A percentile compares a stretch with the other conserved stretches of the same genome.
phyloP scores from a whole-genome alignment of 1,284 basidiomycete genomes.

The Inonotus hispidus region DNA sequence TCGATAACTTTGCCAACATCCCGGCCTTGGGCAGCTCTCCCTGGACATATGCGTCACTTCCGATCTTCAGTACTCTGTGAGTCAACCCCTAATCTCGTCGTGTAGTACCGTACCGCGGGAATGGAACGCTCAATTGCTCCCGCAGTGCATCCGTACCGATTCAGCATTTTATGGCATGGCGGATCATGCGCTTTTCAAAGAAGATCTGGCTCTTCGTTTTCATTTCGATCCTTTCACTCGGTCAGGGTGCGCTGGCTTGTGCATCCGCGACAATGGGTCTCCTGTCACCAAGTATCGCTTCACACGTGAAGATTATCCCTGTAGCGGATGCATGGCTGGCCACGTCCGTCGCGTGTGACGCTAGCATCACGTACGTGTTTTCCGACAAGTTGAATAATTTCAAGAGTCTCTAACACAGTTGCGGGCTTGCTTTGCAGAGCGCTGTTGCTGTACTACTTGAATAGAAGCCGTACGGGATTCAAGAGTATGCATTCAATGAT shows the following conservation, averaged over 20 bases:
- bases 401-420: not conserved
- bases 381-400: not conserved
- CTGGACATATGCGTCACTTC: constrained; percentile 32
- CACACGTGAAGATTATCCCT: constrained; percentile 20
- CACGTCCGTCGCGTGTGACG: constrained; percentile 19
- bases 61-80: constrained; percentile 25
- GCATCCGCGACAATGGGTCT: constrained; percentile 20
- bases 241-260: constrained; percentile 23
- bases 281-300: constrained; percentile 21
- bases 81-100: not conserved
- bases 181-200: constrained; percentile 28
- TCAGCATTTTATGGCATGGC: constrained; percentile 31
- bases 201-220: constrained; percentile 24
- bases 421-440: not conserved
- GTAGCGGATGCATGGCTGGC: constrained; percentile 23
- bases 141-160: constrained; percentile 31
- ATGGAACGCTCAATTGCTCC: not conserved
- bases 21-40: constrained; percentile 23
- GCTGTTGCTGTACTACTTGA: constrained; percentile 10
- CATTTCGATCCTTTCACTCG: constrained; percentile 24
- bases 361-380: constrained; percentile 20
- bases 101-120: not conserved
- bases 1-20: constrained; percentile 29
- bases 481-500: constrained; percentile 2
- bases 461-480: constrained; percentile 16